Evolutionary conservation across 2,329 filamentous ascomycete genomes (phyloP).

Genomic region (Ophiostoma piceae): DNA sequence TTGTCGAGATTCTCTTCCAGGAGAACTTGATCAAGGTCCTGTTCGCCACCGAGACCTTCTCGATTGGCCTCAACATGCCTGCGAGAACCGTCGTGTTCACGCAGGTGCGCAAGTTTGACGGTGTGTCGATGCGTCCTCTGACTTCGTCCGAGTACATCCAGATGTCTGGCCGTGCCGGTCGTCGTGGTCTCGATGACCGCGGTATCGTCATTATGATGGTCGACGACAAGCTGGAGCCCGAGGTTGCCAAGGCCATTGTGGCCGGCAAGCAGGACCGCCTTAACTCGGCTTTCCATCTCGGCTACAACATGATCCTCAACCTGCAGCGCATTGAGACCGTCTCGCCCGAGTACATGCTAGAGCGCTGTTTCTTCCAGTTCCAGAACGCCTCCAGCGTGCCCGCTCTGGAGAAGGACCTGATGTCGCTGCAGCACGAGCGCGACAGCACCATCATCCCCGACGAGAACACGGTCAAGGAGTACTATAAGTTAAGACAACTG

Average conservation of each 20-base stretch:
- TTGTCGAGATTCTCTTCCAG: slow-evolving; percentile 97
- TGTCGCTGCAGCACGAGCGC: slow-evolving; percentile 69
- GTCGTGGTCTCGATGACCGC: slow-evolving; percentile 93
- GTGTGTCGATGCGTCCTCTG: slow-evolving; percentile 70
- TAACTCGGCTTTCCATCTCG: slow-evolving; percentile 94
- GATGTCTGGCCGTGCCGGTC: slow-evolving; percentile 95
- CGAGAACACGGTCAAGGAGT: slow-evolving; percentile 85
- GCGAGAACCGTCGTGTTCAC: slow-evolving; percentile 99
- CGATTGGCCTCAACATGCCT: slow-evolving; percentile 97
- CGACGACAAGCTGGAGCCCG: slow-evolving; percentile 89
- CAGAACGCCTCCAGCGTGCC: slow-evolving; percentile 89
- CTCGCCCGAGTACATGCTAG: slow-evolving; percentile 97
- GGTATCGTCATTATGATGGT: slow-evolving; percentile 99
- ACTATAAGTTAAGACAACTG: slow-evolving; percentile 83
- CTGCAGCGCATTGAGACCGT: slow-evolving; percentile 97
- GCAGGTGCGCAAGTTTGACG: slow-evolving; percentile 91
- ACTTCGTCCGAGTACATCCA: slow-evolving; percentile 96
- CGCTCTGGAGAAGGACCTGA: slow-evolving; percentile 74
- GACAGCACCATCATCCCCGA: slow-evolving; percentile 73
- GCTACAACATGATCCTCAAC: slow-evolving; percentile 99
- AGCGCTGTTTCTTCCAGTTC: slow-evolving; percentile 96
- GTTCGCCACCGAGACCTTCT: slow-evolving; percentile 97
- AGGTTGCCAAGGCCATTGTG: slow-evolving; percentile 90
- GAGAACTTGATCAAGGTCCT: slow-evolving; percentile 96
- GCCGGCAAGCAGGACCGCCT: slow-evolving; percentile 94